Conservation (phyloP, 1,284 basidiomycete genomes). For the Hemileia vastatrix region DNA sequence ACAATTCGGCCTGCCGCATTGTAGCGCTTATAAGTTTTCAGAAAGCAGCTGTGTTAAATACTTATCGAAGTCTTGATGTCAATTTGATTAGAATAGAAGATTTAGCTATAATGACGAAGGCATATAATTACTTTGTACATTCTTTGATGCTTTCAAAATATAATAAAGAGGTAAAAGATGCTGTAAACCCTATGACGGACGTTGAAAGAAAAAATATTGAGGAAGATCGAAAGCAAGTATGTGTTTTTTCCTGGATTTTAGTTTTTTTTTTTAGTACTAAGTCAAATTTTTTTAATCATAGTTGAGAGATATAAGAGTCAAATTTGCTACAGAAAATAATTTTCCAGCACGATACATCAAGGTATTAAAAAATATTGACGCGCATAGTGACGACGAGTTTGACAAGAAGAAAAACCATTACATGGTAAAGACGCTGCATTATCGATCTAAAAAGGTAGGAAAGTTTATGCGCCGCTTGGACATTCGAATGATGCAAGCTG, state of each 20-base stretch:
- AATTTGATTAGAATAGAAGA: too few relatives aligned
- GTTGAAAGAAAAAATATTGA: too few relatives aligned
- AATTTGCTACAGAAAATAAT: conserved; percentile 7
- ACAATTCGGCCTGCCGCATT: neutral
- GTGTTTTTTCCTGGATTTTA: too few relatives aligned
- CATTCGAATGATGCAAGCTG: neutral
- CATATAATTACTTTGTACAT: conserved; percentile 16
- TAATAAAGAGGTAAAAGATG: neutral
- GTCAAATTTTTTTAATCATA: too few relatives aligned
- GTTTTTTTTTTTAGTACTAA: too few relatives aligned
- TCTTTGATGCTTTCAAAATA: neutral
- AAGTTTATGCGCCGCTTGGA: conserved; percentile 3
- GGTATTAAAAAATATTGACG: neutral
- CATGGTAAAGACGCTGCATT: conserved; percentile 7
- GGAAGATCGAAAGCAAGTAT: too few relatives aligned
- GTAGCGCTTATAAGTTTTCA: neutral
- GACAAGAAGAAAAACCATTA: neutral
- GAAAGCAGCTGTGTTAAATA: too few relatives aligned
- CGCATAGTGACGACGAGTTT: conserved; percentile 8
- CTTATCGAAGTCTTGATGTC: too few relatives aligned
- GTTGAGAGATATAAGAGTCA: too few relatives aligned
- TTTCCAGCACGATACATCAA: conserved; percentile 6
- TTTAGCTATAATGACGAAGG: too few relatives aligned
- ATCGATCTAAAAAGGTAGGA: conserved; percentile 7
- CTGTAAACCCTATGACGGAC: too few relatives aligned